Evolutionary conservation across 148 eudicot species (phyloP).

Genomic region (Suaeda aralocaspica): DNA sequence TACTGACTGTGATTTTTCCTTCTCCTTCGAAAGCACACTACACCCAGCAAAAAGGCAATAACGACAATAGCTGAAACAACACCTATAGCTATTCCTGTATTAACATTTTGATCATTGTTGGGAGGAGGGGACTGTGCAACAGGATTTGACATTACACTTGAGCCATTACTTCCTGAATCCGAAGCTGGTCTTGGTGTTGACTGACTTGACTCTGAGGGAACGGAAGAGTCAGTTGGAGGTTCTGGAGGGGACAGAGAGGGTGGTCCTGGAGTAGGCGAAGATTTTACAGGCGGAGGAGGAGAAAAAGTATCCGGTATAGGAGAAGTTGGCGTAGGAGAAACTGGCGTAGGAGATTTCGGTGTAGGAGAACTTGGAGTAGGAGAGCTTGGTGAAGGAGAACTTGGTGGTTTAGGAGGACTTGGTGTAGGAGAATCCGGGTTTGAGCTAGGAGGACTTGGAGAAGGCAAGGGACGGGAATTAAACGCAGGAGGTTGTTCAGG

Average conservation of each 20-base stretch:
- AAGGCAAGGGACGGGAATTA: slow-evolving; percentile 27
- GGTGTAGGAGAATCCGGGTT: slow-evolving; percentile 27
- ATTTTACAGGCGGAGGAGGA: slow-evolving; percentile 24
- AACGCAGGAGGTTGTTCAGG: slow-evolving; percentile 21
- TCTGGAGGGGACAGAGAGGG: neutral
- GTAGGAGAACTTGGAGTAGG: slow-evolving; percentile 20
- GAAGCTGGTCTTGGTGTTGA: slow-evolving; percentile 43
- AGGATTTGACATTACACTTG: slow-evolving; percentile 22
- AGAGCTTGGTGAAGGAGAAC: slow-evolving; percentile 13
- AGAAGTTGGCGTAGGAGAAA: slow-evolving; percentile 25
- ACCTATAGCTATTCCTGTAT: slow-evolving; percentile 37
- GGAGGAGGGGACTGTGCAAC: slow-evolving; percentile 10
- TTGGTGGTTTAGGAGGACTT: neutral
- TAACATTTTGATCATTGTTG: slow-evolving; percentile 26
- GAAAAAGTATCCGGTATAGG: slow-evolving; percentile 28
- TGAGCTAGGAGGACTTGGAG: slow-evolving; percentile 26
- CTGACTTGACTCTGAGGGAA: slow-evolving; percentile 22
- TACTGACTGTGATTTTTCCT: slow-evolving; percentile 46
- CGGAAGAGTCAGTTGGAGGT: slow-evolving; percentile 3
- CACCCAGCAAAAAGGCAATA: slow-evolving; percentile 37
- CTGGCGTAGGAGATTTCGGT: too few relatives aligned
- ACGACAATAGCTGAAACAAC: slow-evolving; percentile 33
- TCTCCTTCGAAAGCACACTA: slow-evolving; percentile 47
- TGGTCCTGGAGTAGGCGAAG: slow-evolving; percentile 1
- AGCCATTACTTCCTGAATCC: slow-evolving; percentile 15